These are phyloP conservation scores for Arachis monticola DNA, from an alignment of 331 rosid species.

Conservation along the genomic window DNA sequence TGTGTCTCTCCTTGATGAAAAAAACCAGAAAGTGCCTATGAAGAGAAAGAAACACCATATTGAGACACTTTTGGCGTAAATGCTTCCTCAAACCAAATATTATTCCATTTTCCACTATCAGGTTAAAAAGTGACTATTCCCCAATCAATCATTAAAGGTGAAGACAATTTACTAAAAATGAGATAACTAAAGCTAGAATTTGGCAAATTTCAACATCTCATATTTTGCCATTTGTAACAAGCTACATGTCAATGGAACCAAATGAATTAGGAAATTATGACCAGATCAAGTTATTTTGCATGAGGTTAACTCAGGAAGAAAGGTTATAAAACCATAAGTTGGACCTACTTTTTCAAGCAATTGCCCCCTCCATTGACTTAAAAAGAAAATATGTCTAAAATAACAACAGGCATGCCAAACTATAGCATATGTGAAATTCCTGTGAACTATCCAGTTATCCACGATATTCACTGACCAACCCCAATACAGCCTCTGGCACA, in stretches of 20 bases:
- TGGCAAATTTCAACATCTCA: background rate
- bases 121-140: background rate
- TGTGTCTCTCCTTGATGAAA: background rate
- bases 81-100: background rate
- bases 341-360: background rate
- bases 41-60: conserved; percentile 10
- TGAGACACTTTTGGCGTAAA: conserved; percentile 7
- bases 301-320: too few relatives aligned
- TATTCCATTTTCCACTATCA: background rate
- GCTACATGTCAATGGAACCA: background rate
- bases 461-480: background rate
- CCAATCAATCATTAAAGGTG: background rate
- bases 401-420: background rate
- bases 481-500: background rate
- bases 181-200: conserved; percentile 3
- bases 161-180: background rate
- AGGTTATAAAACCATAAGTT: too few relatives aligned
- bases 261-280: background rate
- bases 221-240: background rate
- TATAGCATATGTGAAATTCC: background rate
- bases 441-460: background rate
- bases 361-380: background rate
- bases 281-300: conserved; percentile 9
- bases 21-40: background rate
- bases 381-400: background rate